Evolutionary conservation across 225 moss, liverwort and hornwort species (phyloP).

Genomic region (Pseudoscleropodium purum): DNA sequence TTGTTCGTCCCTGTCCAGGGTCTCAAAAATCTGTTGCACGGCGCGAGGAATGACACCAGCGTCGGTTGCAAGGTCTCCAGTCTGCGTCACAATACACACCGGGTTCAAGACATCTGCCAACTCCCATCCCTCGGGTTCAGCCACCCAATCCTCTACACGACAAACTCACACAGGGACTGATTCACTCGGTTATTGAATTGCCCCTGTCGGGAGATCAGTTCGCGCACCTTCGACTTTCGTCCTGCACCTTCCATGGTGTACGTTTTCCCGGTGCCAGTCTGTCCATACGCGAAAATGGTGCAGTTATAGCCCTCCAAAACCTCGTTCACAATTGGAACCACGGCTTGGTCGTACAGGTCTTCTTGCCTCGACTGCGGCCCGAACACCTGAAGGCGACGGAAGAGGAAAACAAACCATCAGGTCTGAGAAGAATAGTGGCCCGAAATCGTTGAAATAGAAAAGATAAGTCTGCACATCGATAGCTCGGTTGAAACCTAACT

Average conservation of each 20-base stretch:
- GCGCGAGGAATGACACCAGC: conserved; percentile 96
- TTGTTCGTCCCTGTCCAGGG: conserved; percentile 81
- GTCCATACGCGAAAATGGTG: conserved; percentile 98
- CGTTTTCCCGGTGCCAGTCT: conserved; percentile 95
- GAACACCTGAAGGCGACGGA: conserved; percentile 51
- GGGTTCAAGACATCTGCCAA: background rate
- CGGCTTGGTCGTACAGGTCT: conserved; percentile 86
- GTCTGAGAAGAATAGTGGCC: background rate
- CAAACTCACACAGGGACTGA: background rate
- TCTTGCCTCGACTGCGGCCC: conserved; percentile 82
- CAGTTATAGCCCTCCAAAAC: conserved; percentile 95
- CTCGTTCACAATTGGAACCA: conserved; percentile 91
- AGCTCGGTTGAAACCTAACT: no score
- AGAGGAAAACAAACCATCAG: background rate
- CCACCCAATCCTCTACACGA: background rate
- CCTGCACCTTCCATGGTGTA: conserved; percentile 98
- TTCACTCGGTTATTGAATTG: background rate
- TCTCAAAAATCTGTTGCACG: conserved; percentile 93
- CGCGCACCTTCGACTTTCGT: conserved; percentile 67
- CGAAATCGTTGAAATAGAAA: no score
- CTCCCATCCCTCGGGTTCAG: background rate
- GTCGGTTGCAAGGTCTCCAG: conserved; percentile 61
- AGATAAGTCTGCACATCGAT: no score
- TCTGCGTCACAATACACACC: conserved; percentile 18
- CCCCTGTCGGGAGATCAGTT: no score